These are phyloP conservation scores for Dendrothele bispora DNA, from an alignment of 768 basidiomycete genomes.

Conservation along the genomic window DNA sequence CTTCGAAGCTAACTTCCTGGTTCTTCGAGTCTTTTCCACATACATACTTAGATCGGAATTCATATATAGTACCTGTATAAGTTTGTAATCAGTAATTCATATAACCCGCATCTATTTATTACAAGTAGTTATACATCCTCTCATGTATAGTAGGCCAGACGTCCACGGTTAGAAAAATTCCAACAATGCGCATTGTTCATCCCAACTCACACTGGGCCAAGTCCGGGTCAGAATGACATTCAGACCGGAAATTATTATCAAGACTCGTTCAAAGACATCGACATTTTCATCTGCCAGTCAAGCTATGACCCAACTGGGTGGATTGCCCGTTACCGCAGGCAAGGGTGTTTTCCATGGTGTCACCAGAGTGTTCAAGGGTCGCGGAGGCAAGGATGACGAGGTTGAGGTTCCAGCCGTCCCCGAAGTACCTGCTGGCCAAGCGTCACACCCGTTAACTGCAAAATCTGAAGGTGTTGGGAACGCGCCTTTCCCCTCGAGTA, in stretches of 20 bases:
- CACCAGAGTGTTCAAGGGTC: conserved; percentile 67
- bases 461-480: conserved; percentile 15
- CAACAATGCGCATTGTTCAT: no score
- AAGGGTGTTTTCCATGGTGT: conserved; percentile 82
- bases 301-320: conserved; percentile 82
- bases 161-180: no score
- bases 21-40: no score
- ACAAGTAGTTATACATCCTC: no score
- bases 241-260: conserved; percentile 86
- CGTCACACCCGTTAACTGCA: conserved; percentile 46
- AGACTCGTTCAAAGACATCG: conserved; percentile 81
- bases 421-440: conserved; percentile 50
- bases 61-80: no score
- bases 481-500: conserved; percentile 29
- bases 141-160: no score
- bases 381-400: conserved; percentile 35
- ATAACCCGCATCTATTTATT: no score
- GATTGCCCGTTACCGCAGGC: conserved; percentile 74
- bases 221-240: conserved; percentile 76
- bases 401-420: conserved; percentile 18
- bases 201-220: no score
- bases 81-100: no score
- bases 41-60: no score
- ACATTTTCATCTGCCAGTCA: conserved; percentile 87
- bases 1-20: no score